These are phyloP conservation scores for Microsporum ferrugineum DNA, from an alignment of 2,329 filamentous ascomycete genomes.

Conservation along the genomic window DNA sequence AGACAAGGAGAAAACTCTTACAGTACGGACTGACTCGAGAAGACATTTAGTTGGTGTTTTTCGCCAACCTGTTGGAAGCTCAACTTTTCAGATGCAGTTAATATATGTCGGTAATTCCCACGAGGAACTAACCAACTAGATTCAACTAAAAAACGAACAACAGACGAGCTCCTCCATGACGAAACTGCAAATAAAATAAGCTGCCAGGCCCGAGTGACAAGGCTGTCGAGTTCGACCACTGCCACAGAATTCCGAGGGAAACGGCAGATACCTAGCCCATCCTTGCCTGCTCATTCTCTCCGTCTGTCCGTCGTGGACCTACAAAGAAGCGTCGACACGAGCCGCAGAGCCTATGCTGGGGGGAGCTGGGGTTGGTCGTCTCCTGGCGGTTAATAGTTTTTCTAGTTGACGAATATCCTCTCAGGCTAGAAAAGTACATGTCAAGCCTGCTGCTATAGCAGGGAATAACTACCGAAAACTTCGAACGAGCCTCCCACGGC, in stretches of 20 bases:
- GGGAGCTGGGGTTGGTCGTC: slow-evolving; percentile 1
- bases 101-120: neutral
- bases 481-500: neutral
- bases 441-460: neutral
- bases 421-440: neutral
- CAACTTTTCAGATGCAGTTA: neutral
- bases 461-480: neutral
- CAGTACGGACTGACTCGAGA: neutral
- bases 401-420: neutral
- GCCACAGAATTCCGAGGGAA: neutral
- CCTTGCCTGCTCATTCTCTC: neutral
- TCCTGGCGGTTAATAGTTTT: slow-evolving; percentile 1
- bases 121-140: neutral
- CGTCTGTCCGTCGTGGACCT: neutral
- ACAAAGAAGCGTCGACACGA: neutral
- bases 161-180: neutral
- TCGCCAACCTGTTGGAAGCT: neutral
- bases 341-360: slow-evolving; percentile 2
- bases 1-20: neutral
- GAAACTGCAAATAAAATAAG: neutral
- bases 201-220: neutral
- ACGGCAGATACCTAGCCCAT: neutral
- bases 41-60: neutral
- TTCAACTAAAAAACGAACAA: neutral
- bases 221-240: neutral